phyloP scores from a whole-genome alignment of 257 asterid species.

The Plantago elongata region DNA sequence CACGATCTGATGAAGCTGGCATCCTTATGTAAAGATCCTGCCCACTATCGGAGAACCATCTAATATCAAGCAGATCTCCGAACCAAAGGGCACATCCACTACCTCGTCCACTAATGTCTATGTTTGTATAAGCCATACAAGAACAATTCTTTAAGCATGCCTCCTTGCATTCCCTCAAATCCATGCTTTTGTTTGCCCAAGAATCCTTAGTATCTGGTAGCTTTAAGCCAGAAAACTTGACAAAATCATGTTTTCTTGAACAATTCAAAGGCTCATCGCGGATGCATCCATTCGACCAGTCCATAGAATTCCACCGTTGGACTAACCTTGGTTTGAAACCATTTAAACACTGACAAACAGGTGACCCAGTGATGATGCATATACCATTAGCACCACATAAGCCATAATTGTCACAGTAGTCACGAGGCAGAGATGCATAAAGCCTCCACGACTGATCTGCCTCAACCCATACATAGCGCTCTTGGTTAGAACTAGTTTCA shows the following conservation, averaged over 20 bases:
- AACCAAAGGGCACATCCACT: slow-evolving; percentile 37
- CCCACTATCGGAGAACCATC: slow-evolving; percentile 23
- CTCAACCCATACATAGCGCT: slow-evolving; percentile 35
- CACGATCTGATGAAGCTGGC: slow-evolving; percentile 28
- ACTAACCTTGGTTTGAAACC: slow-evolving; percentile 32
- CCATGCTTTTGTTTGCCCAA: slow-evolving; percentile 30
- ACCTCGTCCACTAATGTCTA: slow-evolving; percentile 32
- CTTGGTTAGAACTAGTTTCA: slow-evolving; percentile 20
- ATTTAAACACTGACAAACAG: slow-evolving; percentile 38
- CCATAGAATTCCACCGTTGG: slow-evolving; percentile 32
- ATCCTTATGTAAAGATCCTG: slow-evolving; percentile 34
- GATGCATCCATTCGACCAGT: slow-evolving; percentile 43
- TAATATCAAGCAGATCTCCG: slow-evolving; percentile 30
- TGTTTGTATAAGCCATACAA: slow-evolving; percentile 41
- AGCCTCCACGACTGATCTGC: slow-evolving; percentile 29
- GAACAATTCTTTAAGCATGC: slow-evolving; percentile 41
- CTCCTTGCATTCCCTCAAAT: slow-evolving; percentile 32
- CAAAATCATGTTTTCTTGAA: slow-evolving; percentile 23
- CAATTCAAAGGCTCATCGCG: slow-evolving; percentile 29
- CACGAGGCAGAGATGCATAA: slow-evolving; percentile 30
- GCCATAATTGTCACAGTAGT: slow-evolving; percentile 32
- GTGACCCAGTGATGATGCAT: slow-evolving; percentile 26
- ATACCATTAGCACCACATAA: slow-evolving; percentile 40
- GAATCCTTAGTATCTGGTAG: slow-evolving; percentile 30
- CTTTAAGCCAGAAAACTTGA: slow-evolving; percentile 29